Percentiles rank a stretch among this genome's conserved stretches.
Evolutionary conservation across 2,329 filamentous ascomycete genomes (phyloP).

Genomic region (Colletotrichum sp.): DNA sequence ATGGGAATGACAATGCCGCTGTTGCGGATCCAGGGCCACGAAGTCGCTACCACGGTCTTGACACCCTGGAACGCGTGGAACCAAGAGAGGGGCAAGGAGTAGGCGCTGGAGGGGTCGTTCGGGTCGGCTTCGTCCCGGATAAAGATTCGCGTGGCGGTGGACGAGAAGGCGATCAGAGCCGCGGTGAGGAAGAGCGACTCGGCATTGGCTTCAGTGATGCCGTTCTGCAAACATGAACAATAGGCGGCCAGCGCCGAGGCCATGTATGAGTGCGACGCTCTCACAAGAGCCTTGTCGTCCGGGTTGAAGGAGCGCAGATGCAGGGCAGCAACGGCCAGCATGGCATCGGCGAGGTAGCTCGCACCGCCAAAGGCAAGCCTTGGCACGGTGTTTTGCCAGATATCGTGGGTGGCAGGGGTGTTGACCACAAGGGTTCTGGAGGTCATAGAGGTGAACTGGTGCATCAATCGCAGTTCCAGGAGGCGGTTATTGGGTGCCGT

Average conservation of each 20-base stretch:
- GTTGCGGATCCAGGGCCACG: constrained; percentile 67
- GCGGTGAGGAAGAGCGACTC: constrained; percentile 69
- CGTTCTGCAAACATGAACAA: constrained; percentile 58
- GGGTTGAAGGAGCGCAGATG: constrained; percentile 64
- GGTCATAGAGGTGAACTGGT: constrained; percentile 68
- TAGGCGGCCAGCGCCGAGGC: constrained; percentile 68
- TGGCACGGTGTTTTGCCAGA: constrained; percentile 67
- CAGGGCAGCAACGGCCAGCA: constrained; percentile 68
- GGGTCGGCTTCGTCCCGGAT: constrained; percentile 57
- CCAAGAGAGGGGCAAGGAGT: constrained; percentile 67
- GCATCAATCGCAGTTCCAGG: constrained; percentile 67
- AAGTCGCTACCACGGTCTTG: constrained; percentile 67
- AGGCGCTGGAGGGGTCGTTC: constrained; percentile 47
- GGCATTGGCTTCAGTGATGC: constrained; percentile 64
- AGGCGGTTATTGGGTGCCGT: constrained; percentile 48
- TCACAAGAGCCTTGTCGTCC: constrained; percentile 63
- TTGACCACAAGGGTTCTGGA: constrained; percentile 64
- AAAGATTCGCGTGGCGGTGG: constrained; percentile 68
- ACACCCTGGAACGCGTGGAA: constrained; percentile 73
- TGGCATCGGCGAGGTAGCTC: constrained; percentile 65
- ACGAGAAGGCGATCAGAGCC: constrained; percentile 70
- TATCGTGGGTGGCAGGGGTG: constrained; percentile 54
- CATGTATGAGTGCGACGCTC: constrained; percentile 69
- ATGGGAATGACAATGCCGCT: constrained; percentile 64
- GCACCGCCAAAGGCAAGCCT: constrained; percentile 64